phyloP scores from a whole-genome alignment of 768 basidiomycete species.

The Psilocybe cyanescens region DNA sequence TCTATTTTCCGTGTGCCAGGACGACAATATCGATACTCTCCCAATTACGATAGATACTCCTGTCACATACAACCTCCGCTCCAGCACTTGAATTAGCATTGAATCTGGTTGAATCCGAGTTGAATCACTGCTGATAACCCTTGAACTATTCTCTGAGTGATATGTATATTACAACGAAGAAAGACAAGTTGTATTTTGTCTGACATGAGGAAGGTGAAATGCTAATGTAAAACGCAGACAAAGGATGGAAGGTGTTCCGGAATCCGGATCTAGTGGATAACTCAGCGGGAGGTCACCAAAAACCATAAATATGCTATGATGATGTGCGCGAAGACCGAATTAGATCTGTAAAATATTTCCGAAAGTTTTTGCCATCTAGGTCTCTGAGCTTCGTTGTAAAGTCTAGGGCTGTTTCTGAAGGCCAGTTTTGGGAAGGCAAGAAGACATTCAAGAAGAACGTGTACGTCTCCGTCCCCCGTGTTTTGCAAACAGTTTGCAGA shows the following conservation, averaged over 20 bases:
- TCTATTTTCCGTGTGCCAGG: too few species aligned
- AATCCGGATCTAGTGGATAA: background rate
- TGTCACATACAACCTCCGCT: too few species aligned
- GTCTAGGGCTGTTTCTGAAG: slow-evolving; percentile 73
- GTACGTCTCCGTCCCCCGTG: slow-evolving; percentile 81
- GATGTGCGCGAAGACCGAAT: slow-evolving; percentile 71
- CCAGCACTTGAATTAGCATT: too few species aligned
- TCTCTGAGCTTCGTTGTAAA: slow-evolving; percentile 78
- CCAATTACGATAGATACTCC: too few species aligned
- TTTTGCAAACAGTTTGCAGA: slow-evolving; percentile 76
- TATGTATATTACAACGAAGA: slow-evolving; percentile 7
- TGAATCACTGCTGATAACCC: too few species aligned
- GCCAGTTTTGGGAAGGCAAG: slow-evolving; percentile 90
- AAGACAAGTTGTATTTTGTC: background rate
- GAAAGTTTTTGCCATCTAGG: slow-evolving; percentile 75
- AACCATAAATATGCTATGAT: slow-evolving; percentile 44
- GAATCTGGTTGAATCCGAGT: too few species aligned
- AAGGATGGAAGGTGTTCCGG: background rate
- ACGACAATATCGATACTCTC: too few species aligned
- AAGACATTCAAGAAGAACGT: slow-evolving; percentile 79
- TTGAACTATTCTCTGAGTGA: background rate
- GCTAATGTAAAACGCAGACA: slow-evolving; percentile 3
- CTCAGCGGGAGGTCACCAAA: background rate
- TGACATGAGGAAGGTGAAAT: background rate
- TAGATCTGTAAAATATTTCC: slow-evolving; percentile 88